phyloP scores from a whole-genome alignment of 2,329 filamentous ascomycete genomes.

The Tricladium varicosporioides region DNA sequence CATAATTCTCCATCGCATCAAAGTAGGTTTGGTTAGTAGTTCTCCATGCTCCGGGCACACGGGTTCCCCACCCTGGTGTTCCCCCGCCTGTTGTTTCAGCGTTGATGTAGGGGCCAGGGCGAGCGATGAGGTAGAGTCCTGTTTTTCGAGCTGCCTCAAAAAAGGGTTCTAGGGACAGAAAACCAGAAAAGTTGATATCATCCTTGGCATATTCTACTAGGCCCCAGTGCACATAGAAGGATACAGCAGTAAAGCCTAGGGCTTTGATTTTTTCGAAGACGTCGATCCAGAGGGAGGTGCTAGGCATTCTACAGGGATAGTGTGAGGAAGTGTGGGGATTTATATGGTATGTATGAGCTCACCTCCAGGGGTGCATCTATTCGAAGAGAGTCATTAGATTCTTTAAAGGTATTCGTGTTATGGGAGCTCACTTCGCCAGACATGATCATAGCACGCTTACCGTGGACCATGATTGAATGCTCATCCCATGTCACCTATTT shows the following conservation, averaged over 20 bases:
- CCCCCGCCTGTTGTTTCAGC: background rate
- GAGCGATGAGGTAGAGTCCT: background rate
- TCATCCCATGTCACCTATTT: constrained; percentile 1
- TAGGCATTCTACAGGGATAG: background rate
- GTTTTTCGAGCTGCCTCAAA: background rate
- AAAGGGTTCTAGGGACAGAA: background rate
- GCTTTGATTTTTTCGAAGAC: constrained; percentile 1
- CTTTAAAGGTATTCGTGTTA: background rate
- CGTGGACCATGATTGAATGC: background rate
- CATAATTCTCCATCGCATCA: background rate
- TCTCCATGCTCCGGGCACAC: background rate
- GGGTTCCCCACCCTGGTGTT: background rate
- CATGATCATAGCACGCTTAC: background rate
- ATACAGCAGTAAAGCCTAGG: background rate
- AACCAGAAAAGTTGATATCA: background rate
- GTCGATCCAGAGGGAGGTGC: background rate
- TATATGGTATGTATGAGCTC: background rate
- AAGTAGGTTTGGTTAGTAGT: background rate
- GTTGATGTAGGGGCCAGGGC: background rate
- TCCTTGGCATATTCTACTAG: background rate
- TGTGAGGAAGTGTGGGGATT: background rate
- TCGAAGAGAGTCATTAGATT: no score
- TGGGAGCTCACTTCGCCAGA: background rate
- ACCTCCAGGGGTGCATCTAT: background rate
- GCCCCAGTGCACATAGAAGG: background rate